A percentile compares a stretch with the other conserved stretches of the same genome.
Evolutionary conservation across 2,329 filamentous ascomycete species (phyloP).

Genomic region (Volutella citrinella): DNA sequence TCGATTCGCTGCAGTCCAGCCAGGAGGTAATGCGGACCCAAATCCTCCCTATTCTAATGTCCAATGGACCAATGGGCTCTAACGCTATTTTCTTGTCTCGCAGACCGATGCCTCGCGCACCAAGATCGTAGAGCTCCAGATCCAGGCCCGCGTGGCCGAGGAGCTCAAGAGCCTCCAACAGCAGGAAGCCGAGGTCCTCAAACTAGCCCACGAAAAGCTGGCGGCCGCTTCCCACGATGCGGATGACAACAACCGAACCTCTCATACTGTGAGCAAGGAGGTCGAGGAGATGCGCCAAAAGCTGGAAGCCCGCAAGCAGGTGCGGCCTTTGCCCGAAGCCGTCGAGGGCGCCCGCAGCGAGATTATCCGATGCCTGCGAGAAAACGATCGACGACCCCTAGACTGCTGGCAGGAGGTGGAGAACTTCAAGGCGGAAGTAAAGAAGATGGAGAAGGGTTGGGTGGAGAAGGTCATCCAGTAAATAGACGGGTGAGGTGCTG

Average conservation of each 20-base stretch:
- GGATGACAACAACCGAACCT: constrained; percentile 29
- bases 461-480: constrained; percentile 73
- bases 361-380: constrained; percentile 75
- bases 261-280: constrained; percentile 56
- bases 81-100: constrained; percentile 1
- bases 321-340: constrained; percentile 65
- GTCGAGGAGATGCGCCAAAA: constrained; percentile 56
- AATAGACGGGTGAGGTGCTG: constrained; percentile 10
- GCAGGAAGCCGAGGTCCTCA: constrained; percentile 66
- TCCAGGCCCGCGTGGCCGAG: constrained; percentile 80
- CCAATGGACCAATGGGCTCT: constrained; percentile 9
- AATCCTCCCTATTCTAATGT: background rate
- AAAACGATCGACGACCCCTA: constrained; percentile 82
- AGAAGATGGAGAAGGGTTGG: constrained; percentile 80
- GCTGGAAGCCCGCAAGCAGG: constrained; percentile 60
- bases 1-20: constrained; percentile 79
- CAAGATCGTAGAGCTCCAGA: constrained; percentile 78
- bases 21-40: constrained; percentile 65
- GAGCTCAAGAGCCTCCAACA: constrained; percentile 80
- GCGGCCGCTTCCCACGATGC: constrained; percentile 40
- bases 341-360: constrained; percentile 73
- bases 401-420: constrained; percentile 96
- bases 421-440: constrained; percentile 84
- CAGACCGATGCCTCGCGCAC: constrained; percentile 88
- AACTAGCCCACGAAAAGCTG: constrained; percentile 64